Percentiles rank a stretch among this genome's conserved stretches.
phyloP scores from a whole-genome alignment of 257 asterid genomes.

The Penstemon eatonii region DNA sequence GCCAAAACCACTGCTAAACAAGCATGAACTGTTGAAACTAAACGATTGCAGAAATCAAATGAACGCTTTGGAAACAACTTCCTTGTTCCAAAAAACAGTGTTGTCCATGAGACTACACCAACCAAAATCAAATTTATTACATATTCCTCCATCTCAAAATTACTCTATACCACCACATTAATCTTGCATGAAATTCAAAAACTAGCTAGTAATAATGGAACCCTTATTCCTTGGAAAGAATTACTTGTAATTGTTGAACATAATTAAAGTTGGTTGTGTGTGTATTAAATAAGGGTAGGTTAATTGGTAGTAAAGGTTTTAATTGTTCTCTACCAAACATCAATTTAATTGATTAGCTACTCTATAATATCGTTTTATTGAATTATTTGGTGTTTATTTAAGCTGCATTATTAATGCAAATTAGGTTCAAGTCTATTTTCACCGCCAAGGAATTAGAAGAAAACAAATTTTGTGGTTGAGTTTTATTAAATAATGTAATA shows the following conservation, averaged over 20 bases:
- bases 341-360: not conserved
- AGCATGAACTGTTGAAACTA: slow-evolving; percentile 72
- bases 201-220: no score
- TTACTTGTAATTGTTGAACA: not conserved
- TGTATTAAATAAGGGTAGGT: not conserved
- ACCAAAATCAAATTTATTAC: slow-evolving; percentile 37
- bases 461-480: not conserved
- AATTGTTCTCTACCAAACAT: slow-evolving; percentile 1
- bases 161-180: not conserved
- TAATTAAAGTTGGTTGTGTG: not conserved
- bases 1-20: slow-evolving; percentile 56
- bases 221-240: not conserved
- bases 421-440: no score
- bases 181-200: no score
- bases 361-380: no score
- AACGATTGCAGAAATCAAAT: slow-evolving; percentile 79
- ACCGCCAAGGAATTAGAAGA: not conserved
- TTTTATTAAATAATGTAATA: not conserved
- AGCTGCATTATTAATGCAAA: no score
- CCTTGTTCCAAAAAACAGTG: slow-evolving; percentile 47
- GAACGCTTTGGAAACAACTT: slow-evolving; percentile 48
- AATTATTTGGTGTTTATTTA: no score
- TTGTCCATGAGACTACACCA: slow-evolving; percentile 66
- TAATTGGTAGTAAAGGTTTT: not conserved
- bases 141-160: slow-evolving; percentile 55